Conservation (phyloP, 441 rosid species). For the Erodium trifolium region DNA sequence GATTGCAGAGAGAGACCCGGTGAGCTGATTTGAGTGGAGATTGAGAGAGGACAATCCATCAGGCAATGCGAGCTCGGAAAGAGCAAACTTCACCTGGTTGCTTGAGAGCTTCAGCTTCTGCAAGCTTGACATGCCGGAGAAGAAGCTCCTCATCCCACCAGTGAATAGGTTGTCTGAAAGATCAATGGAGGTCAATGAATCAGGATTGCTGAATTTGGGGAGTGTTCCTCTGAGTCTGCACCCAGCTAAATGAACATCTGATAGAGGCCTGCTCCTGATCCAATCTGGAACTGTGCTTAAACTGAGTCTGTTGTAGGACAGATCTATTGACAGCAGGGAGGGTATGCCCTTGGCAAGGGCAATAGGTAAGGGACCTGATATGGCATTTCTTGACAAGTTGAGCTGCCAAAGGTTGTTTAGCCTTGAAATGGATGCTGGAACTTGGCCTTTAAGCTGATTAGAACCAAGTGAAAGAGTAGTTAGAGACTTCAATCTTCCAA, state of each 20-base stretch:
- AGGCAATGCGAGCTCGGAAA: no score
- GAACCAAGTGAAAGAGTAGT: constrained; percentile 50
- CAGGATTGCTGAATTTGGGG: constrained; percentile 54
- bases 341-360: constrained; percentile 49
- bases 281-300: constrained; percentile 66
- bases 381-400: constrained; percentile 66
- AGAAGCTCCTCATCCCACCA: constrained; percentile 48
- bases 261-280: constrained; percentile 49
- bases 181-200: constrained; percentile 56
- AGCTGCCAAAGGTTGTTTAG: constrained; percentile 82
- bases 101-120: constrained; percentile 60
- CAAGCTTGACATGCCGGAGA: constrained; percentile 48
- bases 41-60: no score
- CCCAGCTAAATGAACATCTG: constrained; percentile 71
- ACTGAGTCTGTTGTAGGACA: constrained; percentile 69
- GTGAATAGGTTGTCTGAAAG: constrained; percentile 63
- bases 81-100: constrained; percentile 37
- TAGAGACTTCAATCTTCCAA: constrained; percentile 59
- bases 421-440: constrained; percentile 57
- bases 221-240: constrained; percentile 63
- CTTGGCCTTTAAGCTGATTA: constrained; percentile 56
- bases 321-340: constrained; percentile 65
- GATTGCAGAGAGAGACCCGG: constrained; percentile 38
- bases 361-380: constrained; percentile 57
- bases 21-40: constrained; percentile 11